Base-by-base conservation (phyloP, 345 rosid species). In the Tarenaya hassleriana region DNA sequence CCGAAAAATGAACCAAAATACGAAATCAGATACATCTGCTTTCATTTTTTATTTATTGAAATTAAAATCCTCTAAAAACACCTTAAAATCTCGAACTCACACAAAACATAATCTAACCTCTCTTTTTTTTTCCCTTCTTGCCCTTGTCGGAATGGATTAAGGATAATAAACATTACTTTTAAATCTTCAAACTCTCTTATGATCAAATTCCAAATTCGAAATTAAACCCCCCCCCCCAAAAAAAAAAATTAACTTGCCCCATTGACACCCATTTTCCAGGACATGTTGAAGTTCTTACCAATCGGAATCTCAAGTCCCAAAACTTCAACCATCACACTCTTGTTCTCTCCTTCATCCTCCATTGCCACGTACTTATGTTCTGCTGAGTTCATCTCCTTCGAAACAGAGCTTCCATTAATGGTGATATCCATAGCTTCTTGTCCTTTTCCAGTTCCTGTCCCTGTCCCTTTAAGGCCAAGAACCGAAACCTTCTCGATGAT, bases 231-330 rank as follows among this genome's bases (percentile, higher is more conserved):
- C 53, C n/a, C 39, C 13, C 8, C 56, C 69, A 68, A 57, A 21
- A 47, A 21, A 8, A 47, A 12, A 1, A 47, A 50, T 41, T 56
- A 58, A 31, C 4, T 13, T 5, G 35, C 50, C 32, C 50, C 39
- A 52, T 40, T 47, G 4, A 34, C 16, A 35, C 79, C 73, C 70
- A 89, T 74, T 60, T 68, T 77, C 95, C 95, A 81, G 7, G 95
- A 47, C 76, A 92, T 63, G 0, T 56, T 64, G 18, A 92, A 88
- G 62, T 81, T 75, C 66, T 88, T 78, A 27, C 95, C 97, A 1
- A 88, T 67, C 1, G 76, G 76, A 57, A 92, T 42, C 11, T 75
- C 54, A 62, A 88, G 70, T 14, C 94, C 94, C 0, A 51, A 37
- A 18, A 92, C 34, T 42, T 76, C 84, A 11, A 92, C 82, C 88